Evolutionary conservation across 2,329 filamentous ascomycete genomes (phyloP).

Genomic region (Basipetospora chlamydospora): DNA sequence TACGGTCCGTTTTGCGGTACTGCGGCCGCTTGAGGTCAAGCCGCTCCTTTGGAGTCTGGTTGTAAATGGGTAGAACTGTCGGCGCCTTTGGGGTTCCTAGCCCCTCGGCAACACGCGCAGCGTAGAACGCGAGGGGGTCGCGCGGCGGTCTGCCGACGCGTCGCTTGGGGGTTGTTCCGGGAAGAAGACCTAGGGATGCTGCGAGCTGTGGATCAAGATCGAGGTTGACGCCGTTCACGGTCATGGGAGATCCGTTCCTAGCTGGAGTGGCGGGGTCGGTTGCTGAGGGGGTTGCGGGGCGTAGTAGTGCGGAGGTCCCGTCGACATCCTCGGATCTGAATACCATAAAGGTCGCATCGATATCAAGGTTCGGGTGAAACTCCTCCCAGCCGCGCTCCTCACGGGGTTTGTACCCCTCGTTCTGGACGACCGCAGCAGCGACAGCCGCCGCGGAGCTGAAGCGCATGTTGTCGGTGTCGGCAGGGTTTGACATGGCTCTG

Average conservation of each 20-base stretch:
- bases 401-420: conserved; percentile 90
- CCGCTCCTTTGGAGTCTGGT: conserved; percentile 66
- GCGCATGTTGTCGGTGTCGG: conserved; percentile 46
- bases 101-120: conserved; percentile 19
- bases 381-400: conserved; percentile 97
- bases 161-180: conserved; percentile 25
- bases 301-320: conserved; percentile 18
- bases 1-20: conserved; percentile 65
- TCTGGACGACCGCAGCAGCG: conserved; percentile 75
- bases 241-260: conserved; percentile 16
- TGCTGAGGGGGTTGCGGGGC: conserved; percentile 24
- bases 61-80: conserved; percentile 60
- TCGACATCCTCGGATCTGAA: conserved; percentile 79
- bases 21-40: conserved; percentile 64
- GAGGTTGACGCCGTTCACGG: conserved; percentile 5
- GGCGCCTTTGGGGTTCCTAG: conserved; percentile 37
- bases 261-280: conserved; percentile 30
- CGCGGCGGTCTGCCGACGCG: conserved; percentile 31
- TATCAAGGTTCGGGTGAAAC: conserved; percentile 89
- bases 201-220: conserved; percentile 8
- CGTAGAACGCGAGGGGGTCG: conserved; percentile 38
- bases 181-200: conserved; percentile 6
- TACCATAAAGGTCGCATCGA: conserved; percentile 64
- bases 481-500: conserved; percentile 36
- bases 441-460: conserved; percentile 83